Evolutionary conservation across 2,329 filamentous ascomycete species (phyloP).

Genomic region (Tolypocladium ophioglossoides): DNA sequence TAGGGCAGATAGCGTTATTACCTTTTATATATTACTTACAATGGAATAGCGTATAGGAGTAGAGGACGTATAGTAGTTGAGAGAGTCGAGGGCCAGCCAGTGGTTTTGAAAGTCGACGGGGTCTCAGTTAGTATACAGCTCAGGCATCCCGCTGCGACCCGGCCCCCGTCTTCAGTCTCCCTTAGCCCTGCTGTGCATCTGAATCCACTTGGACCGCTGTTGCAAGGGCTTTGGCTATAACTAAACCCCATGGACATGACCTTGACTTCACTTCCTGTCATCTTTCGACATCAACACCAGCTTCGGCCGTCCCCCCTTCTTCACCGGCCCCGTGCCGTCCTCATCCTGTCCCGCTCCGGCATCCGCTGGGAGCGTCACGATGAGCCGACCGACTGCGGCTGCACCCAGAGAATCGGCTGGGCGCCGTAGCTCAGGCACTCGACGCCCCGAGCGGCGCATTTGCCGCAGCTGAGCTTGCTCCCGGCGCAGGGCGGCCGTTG

Average conservation of each 20-base stretch:
- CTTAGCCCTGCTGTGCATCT: not conserved
- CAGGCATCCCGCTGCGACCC: not conserved
- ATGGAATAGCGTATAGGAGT: not conserved
- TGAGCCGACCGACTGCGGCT: not conserved
- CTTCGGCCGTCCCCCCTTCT: slow-evolving; percentile 5
- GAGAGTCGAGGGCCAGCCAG: slow-evolving; percentile 2
- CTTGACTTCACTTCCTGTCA: not conserved
- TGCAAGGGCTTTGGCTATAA: not conserved
- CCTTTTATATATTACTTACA: not conserved
- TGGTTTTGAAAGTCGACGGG: slow-evolving; percentile 4
- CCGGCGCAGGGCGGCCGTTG: slow-evolving; percentile 7
- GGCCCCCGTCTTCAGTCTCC: too few species aligned
- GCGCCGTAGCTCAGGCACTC: slow-evolving; percentile 8
- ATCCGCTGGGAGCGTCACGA: too few species aligned
- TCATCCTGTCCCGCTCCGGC: not conserved
- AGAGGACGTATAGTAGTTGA: slow-evolving; percentile 1
- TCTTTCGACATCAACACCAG: slow-evolving; percentile 6
- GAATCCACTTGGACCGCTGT: not conserved
- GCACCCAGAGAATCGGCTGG: slow-evolving; percentile 7
- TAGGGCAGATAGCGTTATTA: slow-evolving; percentile 2
- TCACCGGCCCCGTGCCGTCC: not conserved
- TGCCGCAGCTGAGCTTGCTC: slow-evolving; percentile 4
- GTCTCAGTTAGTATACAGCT: not conserved
- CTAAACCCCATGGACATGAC: not conserved
- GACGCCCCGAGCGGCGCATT: slow-evolving; percentile 6